Evolutionary conservation across 2,329 filamentous ascomycete species (phyloP).

Genomic region (Apiospora saccharicola): DNA sequence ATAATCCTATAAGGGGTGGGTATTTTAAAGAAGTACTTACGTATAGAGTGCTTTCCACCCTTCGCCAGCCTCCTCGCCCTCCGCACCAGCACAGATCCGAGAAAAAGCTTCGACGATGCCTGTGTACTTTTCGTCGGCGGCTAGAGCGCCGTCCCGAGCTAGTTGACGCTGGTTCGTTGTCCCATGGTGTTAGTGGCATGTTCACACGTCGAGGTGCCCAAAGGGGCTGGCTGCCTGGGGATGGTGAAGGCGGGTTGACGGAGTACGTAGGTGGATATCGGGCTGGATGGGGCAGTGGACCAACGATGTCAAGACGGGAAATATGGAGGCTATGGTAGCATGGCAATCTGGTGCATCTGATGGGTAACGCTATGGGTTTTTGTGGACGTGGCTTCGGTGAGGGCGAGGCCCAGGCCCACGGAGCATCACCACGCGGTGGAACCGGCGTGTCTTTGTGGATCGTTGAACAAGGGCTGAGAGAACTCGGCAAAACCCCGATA

Average conservation of each 20-base stretch:
- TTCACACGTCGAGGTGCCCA: not conserved
- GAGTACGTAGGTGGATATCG: constrained; percentile 5
- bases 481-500: not conserved
- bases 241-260: not conserved
- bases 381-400: not conserved
- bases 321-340: not conserved
- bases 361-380: not conserved
- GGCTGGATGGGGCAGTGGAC: not conserved
- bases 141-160: constrained; percentile 28
- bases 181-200: constrained; percentile 9
- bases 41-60: constrained; percentile 74
- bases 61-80: constrained; percentile 64
- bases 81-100: constrained; percentile 65
- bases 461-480: not conserved
- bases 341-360: not conserved
- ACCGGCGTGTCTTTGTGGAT: not conserved
- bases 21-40: not conserved
- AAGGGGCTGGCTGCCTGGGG: not conserved
- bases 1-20: not conserved
- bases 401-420: not conserved
- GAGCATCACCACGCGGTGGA: not conserved
- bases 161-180: constrained; percentile 30
- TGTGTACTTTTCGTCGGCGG: constrained; percentile 58
- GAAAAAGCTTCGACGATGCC: constrained; percentile 73
- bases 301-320: not conserved